Conservation (phyloP, 75 land plant genomes). For the Pinus taeda region DNA sequence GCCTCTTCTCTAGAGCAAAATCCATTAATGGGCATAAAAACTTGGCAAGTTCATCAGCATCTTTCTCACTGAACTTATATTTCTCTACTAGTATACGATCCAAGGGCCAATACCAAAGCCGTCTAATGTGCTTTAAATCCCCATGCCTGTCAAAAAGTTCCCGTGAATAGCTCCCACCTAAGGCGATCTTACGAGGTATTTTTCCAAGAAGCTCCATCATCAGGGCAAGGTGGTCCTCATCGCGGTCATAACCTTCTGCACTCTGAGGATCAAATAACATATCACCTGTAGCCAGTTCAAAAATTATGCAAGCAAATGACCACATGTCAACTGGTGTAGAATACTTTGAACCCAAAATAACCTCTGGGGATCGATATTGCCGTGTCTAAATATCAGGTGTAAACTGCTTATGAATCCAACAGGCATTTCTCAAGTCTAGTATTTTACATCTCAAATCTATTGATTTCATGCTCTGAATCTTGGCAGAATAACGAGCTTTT, state of each 20-base stretch:
- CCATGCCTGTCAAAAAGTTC: slow-evolving; percentile 85
- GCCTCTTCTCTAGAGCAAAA: slow-evolving; percentile 88
- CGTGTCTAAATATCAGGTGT: slow-evolving; percentile 78
- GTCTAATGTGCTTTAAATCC: slow-evolving; percentile 75
- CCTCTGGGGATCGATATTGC: slow-evolving; percentile 93
- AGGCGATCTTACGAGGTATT: slow-evolving; percentile 81
- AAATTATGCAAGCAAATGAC: slow-evolving; percentile 88
- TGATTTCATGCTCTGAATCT: slow-evolving; percentile 39
- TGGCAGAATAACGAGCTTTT: slow-evolving; percentile 16
- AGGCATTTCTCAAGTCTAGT: slow-evolving; percentile 93
- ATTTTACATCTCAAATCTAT: slow-evolving; percentile 87
- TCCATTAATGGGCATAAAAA: slow-evolving; percentile 74
- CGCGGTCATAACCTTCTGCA: slow-evolving; percentile 65
- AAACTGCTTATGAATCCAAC: slow-evolving; percentile 73
- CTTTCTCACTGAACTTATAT: slow-evolving; percentile 58
- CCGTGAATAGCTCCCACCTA: slow-evolving; percentile 66
- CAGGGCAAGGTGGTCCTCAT: slow-evolving; percentile 93
- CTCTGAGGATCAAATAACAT: slow-evolving; percentile 76
- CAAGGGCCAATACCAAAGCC: slow-evolving; percentile 73
- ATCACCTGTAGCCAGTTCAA: slow-evolving; percentile 94
- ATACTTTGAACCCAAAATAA: no score
- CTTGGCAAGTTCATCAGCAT: slow-evolving; percentile 68
- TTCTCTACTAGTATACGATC: slow-evolving; percentile 65
- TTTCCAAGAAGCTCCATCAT: slow-evolving; percentile 98
- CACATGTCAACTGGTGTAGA: slow-evolving; percentile 77